phyloP scores from a whole-genome alignment of 148 eudicot species.

The Camellia granthamiana region DNA sequence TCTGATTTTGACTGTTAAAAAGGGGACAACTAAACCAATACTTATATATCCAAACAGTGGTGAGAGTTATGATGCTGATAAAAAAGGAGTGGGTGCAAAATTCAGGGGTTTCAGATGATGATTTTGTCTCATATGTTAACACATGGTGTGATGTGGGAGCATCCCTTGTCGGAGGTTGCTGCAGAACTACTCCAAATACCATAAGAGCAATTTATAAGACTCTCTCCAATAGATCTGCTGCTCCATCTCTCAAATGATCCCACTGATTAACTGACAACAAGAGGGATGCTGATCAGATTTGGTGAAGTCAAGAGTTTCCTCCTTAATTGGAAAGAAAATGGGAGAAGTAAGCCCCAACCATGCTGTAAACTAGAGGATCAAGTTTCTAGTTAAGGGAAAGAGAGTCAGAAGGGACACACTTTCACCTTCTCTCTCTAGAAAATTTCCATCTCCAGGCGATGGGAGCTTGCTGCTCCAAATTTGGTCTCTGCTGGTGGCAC shows the following conservation, averaged over 20 bases:
- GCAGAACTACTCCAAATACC: constrained; percentile 88
- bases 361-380: neutral
- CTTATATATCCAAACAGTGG: constrained; percentile 94
- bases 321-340: neutral
- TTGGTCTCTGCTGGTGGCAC: constrained; percentile 14
- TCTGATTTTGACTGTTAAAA: constrained; percentile 60
- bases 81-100: constrained; percentile 89
- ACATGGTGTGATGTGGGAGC: constrained; percentile 76
- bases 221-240: constrained; percentile 36
- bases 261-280: neutral
- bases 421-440: no score
- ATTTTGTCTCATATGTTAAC: no score
- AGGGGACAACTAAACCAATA: constrained; percentile 79
- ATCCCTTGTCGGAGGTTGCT: constrained; percentile 87
- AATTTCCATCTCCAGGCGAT: no score
- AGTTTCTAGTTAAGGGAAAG: no score
- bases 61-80: constrained; percentile 73
- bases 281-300: neutral
- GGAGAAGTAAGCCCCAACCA: neutral
- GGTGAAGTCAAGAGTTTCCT: neutral
- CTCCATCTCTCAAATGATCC: neutral
- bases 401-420: no score
- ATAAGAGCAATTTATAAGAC: constrained; percentile 55
- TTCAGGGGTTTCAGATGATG: no score
- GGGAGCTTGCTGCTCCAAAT: no score